phyloP scores from a whole-genome alignment of 2,329 filamentous ascomycete genomes.

The Ophiocordyceps polyrhachis-furcata region DNA sequence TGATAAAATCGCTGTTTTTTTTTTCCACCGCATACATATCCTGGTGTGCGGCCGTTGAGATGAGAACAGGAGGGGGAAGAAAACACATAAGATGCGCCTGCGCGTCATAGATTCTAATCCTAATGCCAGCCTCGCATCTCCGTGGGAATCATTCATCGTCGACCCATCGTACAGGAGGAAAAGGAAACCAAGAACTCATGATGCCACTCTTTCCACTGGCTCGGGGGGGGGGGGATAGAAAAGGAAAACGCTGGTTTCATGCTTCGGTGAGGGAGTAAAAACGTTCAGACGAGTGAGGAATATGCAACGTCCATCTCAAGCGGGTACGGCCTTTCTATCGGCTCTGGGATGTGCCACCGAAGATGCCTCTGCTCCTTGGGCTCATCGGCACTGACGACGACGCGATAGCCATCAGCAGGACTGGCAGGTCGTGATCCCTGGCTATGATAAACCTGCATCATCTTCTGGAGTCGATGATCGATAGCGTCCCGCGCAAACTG shows the following conservation, averaged over 20 bases:
- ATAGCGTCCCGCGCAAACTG: conserved; percentile 30
- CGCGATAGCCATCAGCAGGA: conserved; percentile 12
- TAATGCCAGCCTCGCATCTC: neutral
- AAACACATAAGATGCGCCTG: neutral
- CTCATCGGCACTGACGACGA: conserved; percentile 11
- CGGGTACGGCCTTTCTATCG: conserved; percentile 17
- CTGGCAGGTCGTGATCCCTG: conserved; percentile 10
- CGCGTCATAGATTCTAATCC: neutral
- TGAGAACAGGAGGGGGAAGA: no score
- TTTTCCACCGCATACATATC: no score
- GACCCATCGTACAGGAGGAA: neutral
- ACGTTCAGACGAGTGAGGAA: conserved; percentile 8
- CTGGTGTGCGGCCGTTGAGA: no score
- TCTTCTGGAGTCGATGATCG: conserved; percentile 15
- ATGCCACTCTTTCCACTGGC: neutral
- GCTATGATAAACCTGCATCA: conserved; percentile 15
- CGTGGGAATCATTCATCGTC: conserved; percentile 1
- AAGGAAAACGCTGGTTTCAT: neutral
- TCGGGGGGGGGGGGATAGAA: neutral
- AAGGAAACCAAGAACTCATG: neutral
- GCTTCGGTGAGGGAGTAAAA: neutral
- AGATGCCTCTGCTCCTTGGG: conserved; percentile 9
- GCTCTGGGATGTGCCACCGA: conserved; percentile 17
- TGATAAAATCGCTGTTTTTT: no score
- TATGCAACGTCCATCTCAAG: conserved; percentile 20